Percentiles rank a stretch among this genome's conserved stretches.
These are phyloP conservation scores for Candida sp. DNA, from an alignment of 1,139 yeast species.

Conservation along the genomic window DNA sequence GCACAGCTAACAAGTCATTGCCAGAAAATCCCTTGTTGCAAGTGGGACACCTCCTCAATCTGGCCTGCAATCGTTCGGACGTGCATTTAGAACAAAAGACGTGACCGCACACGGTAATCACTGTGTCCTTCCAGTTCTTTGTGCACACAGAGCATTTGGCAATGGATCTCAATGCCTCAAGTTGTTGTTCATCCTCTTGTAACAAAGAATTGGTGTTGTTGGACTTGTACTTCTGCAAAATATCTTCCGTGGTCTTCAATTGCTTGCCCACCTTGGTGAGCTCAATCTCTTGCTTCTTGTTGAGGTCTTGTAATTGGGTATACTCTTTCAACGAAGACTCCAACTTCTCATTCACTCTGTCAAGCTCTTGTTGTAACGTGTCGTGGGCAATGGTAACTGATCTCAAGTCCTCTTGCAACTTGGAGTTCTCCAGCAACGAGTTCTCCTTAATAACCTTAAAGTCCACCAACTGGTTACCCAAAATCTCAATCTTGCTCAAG, in stretches of 20 bases:
- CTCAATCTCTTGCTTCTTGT: constrained; percentile 21
- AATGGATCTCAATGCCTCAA: constrained; percentile 83
- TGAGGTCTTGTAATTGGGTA: constrained; percentile 18
- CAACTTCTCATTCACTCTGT: constrained; percentile 21
- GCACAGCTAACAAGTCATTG: constrained; percentile 81
- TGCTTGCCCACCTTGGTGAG: constrained; percentile 35
- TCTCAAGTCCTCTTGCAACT: constrained; percentile 33
- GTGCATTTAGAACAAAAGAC: constrained; percentile 91
- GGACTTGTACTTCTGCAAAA: constrained; percentile 44
- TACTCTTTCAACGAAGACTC: constrained; percentile 21
- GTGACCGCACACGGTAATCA: constrained; percentile 93
- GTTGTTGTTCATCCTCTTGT: constrained; percentile 57
- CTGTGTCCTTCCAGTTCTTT: constrained; percentile 93
- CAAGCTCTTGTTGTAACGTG: constrained; percentile 28
- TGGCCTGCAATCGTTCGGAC: constrained; percentile 83
- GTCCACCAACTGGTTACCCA: constrained; percentile 41
- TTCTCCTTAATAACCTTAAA: constrained; percentile 41
- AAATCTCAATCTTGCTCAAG: constrained; percentile 49
- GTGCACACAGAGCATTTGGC: constrained; percentile 95
- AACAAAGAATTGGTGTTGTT: constrained; percentile 40
- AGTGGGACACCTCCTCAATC: constrained; percentile 92
- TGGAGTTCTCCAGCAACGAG: constrained; percentile 39
- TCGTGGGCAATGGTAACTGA: constrained; percentile 26
- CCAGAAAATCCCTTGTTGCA: constrained; percentile 92
- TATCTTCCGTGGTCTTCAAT: constrained; percentile 38